Base-by-base conservation (phyloP, 2,329 filamentous ascomycete genomes). In the Monilinia vaccinii-corymbosi region DNA sequence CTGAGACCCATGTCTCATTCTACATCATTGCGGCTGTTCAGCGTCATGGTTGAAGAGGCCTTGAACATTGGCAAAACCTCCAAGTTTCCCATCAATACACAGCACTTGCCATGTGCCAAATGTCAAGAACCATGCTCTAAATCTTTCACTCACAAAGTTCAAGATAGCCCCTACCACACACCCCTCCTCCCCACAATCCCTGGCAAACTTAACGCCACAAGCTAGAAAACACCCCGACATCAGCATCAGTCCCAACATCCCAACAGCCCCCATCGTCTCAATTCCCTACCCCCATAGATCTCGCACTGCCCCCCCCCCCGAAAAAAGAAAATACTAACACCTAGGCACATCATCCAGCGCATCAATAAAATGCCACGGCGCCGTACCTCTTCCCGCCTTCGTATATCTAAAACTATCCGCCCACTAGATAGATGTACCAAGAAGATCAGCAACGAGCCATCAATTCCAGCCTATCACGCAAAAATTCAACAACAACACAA, bases 301-400 rank as follows among this genome's bases (percentile, higher is more conserved):
- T 23, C 10, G 8, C 50, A 32, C 9, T 32, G 1, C 25, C 25
- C 25, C 25, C 25, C n/a, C n/a, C n/a, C n/a, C n/a, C n/a, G n/a
- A n/a, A 28, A 28, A 16, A 21, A 18, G 16, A 52, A 21, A 45
- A 9, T 42, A 58, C 56, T 28, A 21, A 58, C 56, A 51, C 18
- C 68, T 67, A 1, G 84, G 84, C 59, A 85, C 85, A 66, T 74
- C 71, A 72, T 88, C 85, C 67, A 85, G 79, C 61, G 84, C 84
- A 70, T 87, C 85, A 73, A 88, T 87, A 74, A 83, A 88, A 76
- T 88, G 85, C 71, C 85, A 86, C 38, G 78, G 79, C 64, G 77
- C 81, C 10, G 80, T 83, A 72, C 83, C 87, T 42, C 77, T 76
- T 16, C 82, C 84, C 75, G 81, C 84, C 71, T 79, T 77, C 9